A percentile compares a stretch with the other conserved stretches of the same genome.
Evolutionary conservation across 1,284 basidiomycete genomes (phyloP).

Genomic region (Ceratobasidium sp.): DNA sequence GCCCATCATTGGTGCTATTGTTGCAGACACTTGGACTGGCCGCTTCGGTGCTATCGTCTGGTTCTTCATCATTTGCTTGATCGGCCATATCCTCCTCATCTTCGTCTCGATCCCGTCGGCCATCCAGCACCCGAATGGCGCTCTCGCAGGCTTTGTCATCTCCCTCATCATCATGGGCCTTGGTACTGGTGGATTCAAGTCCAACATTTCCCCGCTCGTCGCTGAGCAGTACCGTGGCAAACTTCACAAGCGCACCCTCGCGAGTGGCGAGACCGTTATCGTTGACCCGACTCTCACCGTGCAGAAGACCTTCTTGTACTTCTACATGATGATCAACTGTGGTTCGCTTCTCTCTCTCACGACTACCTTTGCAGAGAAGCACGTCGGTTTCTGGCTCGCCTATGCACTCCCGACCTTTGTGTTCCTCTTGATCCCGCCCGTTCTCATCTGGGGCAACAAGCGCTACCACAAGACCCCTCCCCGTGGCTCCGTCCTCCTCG

Average conservation of each 20-base stretch:
- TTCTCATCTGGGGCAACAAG: conserved; percentile 53
- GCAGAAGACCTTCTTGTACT: conserved; percentile 40
- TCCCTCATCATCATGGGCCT: conserved; percentile 66
- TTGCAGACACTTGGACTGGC: conserved; percentile 53
- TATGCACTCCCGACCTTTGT: conserved; percentile 44
- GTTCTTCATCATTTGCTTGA: conserved; percentile 49
- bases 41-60: conserved; percentile 52
- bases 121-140: conserved; percentile 50
- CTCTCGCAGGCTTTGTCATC: conserved; percentile 53
- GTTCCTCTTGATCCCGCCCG: conserved; percentile 51
- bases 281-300: conserved; percentile 80
- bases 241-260: conserved; percentile 51
- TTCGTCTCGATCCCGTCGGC: conserved; percentile 54
- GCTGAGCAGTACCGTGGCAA: conserved; percentile 71
- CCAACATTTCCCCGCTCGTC: conserved; percentile 79
- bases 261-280: conserved; percentile 76
- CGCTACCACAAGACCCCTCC: conserved; percentile 55
- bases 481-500: conserved; percentile 52
- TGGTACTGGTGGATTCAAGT: conserved; percentile 81
- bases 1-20: conserved; percentile 47
- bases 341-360: conserved; percentile 62
- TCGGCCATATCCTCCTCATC: conserved; percentile 54
- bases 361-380: conserved; percentile 48
- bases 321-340: conserved; percentile 71
- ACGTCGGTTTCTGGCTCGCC: conserved; percentile 54